Conservation (phyloP, 495 filamentous ascomycete genomes). For the Acidomyces sp. region DNA sequence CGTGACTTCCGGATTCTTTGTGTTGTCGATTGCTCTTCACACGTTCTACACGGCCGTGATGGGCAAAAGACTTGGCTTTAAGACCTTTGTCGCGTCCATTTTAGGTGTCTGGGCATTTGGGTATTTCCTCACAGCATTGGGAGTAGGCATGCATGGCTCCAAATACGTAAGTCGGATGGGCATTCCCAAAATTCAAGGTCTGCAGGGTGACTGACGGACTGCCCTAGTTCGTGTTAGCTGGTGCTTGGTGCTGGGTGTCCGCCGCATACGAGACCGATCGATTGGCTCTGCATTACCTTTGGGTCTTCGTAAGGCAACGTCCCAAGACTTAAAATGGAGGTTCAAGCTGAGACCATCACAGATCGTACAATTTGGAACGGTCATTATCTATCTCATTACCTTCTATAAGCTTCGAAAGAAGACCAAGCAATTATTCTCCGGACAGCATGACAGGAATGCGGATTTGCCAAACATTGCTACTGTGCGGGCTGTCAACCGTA, state of each 20-base stretch:
- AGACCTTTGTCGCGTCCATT: slow-evolving; percentile 39
- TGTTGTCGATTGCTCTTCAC: slow-evolving; percentile 31
- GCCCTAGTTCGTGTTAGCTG: slow-evolving; percentile 8
- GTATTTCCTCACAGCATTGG: slow-evolving; percentile 43
- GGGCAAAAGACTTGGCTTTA: slow-evolving; percentile 43
- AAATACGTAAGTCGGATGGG: slow-evolving; percentile 37
- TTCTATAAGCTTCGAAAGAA: slow-evolving; percentile 17
- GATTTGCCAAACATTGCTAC: slow-evolving; percentile 2
- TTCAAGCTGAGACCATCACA: too few relatives aligned
- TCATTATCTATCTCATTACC: slow-evolving; percentile 17
- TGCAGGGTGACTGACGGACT: background rate
- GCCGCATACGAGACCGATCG: slow-evolving; percentile 13
- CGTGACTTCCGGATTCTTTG: slow-evolving; percentile 54
- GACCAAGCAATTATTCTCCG: slow-evolving; percentile 13
- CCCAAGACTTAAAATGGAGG: too few relatives aligned
- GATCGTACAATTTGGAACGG: slow-evolving; percentile 16
- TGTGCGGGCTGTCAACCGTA: slow-evolving; percentile 12
- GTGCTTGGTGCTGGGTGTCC: slow-evolving; percentile 24
- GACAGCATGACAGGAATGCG: background rate
- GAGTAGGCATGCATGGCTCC: slow-evolving; percentile 39
- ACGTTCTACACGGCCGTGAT: slow-evolving; percentile 52
- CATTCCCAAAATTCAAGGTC: background rate
- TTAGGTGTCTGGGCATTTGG: slow-evolving; percentile 46
- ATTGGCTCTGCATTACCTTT: slow-evolving; percentile 20
- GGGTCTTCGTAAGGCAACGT: slow-evolving; percentile 18